These are phyloP conservation scores for Ophiosphaerella herpotricha DNA, from an alignment of 2,329 filamentous ascomycete genomes.

Conservation along the genomic window DNA sequence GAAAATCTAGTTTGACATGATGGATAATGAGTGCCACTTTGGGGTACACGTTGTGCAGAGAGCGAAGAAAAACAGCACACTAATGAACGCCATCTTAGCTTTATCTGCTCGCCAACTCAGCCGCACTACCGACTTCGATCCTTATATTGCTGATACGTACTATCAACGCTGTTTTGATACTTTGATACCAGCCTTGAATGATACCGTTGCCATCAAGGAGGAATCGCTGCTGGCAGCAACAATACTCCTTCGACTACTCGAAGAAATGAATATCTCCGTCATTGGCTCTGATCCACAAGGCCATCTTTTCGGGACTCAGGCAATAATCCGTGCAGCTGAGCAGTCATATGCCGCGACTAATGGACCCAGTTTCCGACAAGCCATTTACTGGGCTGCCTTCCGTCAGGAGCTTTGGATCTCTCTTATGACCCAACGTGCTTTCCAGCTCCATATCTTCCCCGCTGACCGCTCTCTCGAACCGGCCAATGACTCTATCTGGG, in stretches of 20 bases:
- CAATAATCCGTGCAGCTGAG: constrained; percentile 42
- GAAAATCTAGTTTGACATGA: constrained; percentile 39
- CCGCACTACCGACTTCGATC: constrained; percentile 46
- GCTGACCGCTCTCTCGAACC: constrained; percentile 47
- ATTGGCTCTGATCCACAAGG: constrained; percentile 44
- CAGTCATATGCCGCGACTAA: constrained; percentile 37
- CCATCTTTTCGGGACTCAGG: constrained; percentile 46
- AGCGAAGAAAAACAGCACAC: constrained; percentile 44
- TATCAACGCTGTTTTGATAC: constrained; percentile 49
- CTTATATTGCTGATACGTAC: constrained; percentile 49
- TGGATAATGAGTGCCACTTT: constrained; percentile 41
- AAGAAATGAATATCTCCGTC: constrained; percentile 50
- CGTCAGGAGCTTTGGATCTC: constrained; percentile 46
- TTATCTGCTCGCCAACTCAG: constrained; percentile 50
- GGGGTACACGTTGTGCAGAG: constrained; percentile 41
- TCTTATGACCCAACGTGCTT: constrained; percentile 43
- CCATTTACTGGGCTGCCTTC: constrained; percentile 46
- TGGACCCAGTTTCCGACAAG: constrained; percentile 40
- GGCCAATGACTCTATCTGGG: constrained; percentile 49
- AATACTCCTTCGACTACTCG: constrained; percentile 47
- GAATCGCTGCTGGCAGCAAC: constrained; percentile 49
- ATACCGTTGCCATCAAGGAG: constrained; percentile 47
- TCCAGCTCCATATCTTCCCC: constrained; percentile 44
- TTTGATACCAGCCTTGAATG: constrained; percentile 47
- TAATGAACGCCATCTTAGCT: constrained; percentile 51